Evolutionary conservation across 2,329 filamentous ascomycete species (phyloP).

Genomic region (Microdochium trichocladiopsis): DNA sequence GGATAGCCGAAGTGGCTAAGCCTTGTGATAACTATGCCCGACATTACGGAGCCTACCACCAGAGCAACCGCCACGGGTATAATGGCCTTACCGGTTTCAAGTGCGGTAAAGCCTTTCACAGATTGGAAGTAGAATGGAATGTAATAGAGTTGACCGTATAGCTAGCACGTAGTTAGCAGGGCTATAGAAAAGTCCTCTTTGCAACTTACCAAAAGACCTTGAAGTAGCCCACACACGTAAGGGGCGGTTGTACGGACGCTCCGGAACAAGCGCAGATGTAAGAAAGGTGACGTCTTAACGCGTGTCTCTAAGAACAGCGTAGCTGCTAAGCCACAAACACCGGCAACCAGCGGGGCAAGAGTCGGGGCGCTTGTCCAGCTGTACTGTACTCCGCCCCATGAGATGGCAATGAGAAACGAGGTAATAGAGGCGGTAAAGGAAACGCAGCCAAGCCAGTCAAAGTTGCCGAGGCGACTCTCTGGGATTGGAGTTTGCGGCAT

Average conservation of each 20-base stretch:
- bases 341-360: constrained; percentile 4
- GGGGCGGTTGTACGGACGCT: constrained; percentile 4
- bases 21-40: too few relatives aligned
- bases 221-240: constrained; percentile 5
- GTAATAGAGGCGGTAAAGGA: too few relatives aligned
- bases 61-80: too few relatives aligned
- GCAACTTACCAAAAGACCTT: constrained; percentile 6
- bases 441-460: constrained; percentile 6
- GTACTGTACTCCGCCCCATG: too few relatives aligned
- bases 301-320: constrained; percentile 4
- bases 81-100: too few relatives aligned
- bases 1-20: too few relatives aligned
- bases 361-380: too few relatives aligned
- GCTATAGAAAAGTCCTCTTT: not conserved
- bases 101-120: too few relatives aligned
- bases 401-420: too few relatives aligned
- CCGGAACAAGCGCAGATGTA: constrained; percentile 3
- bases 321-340: constrained; percentile 2
- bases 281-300: constrained; percentile 3
- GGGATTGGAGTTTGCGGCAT: constrained; percentile 5
- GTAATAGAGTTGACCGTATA: too few relatives aligned
- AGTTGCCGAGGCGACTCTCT: constrained; percentile 1
- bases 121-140: too few relatives aligned
- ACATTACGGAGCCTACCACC: too few relatives aligned
- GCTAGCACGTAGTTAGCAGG: not conserved